These are phyloP conservation scores for Tuber indicum DNA, from an alignment of 495 filamentous ascomycete genomes.

Conservation along the genomic window DNA sequence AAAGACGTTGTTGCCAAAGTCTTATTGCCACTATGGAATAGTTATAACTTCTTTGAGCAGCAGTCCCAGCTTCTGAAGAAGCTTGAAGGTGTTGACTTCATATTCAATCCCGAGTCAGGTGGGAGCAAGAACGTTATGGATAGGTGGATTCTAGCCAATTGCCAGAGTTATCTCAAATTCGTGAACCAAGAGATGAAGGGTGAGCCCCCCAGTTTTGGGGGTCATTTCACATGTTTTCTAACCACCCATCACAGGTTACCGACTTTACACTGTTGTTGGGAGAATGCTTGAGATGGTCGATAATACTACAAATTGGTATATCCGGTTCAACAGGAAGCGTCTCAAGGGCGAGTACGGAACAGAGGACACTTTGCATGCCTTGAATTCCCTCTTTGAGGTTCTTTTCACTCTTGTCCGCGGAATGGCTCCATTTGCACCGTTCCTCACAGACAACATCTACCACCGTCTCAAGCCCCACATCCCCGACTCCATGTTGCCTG, in stretches of 20 bases:
- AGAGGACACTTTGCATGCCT: constrained; percentile 79
- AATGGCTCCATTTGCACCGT: constrained; percentile 91
- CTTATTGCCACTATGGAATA: constrained; percentile 91
- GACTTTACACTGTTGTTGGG: constrained; percentile 91
- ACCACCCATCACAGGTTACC: constrained; percentile 52
- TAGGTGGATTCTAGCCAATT: constrained; percentile 87
- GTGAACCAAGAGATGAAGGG: constrained; percentile 92
- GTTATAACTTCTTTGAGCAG: constrained; percentile 95
- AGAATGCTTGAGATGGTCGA: constrained; percentile 82
- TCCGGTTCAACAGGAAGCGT: constrained; percentile 94
- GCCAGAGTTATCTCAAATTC: constrained; percentile 85
- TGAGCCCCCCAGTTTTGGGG: constrained; percentile 40
- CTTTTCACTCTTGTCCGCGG: constrained; percentile 80
- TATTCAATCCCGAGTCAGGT: constrained; percentile 70
- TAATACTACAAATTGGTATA: constrained; percentile 98
- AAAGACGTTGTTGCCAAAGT: constrained; percentile 96
- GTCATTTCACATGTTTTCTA: background rate
- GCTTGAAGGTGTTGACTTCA: constrained; percentile 66
- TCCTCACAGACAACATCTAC: constrained; percentile 93
- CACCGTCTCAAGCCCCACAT: constrained; percentile 74
- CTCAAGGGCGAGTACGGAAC: constrained; percentile 88
- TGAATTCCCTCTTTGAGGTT: constrained; percentile 96
- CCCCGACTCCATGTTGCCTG: constrained; percentile 54
- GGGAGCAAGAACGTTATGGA: constrained; percentile 93
- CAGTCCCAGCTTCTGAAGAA: constrained; percentile 92